Evolutionary conservation across 1,284 basidiomycete genomes (phyloP), one percentile per base, ranked within the genome.

Genomic region (Meripilus lineatus): DNA sequence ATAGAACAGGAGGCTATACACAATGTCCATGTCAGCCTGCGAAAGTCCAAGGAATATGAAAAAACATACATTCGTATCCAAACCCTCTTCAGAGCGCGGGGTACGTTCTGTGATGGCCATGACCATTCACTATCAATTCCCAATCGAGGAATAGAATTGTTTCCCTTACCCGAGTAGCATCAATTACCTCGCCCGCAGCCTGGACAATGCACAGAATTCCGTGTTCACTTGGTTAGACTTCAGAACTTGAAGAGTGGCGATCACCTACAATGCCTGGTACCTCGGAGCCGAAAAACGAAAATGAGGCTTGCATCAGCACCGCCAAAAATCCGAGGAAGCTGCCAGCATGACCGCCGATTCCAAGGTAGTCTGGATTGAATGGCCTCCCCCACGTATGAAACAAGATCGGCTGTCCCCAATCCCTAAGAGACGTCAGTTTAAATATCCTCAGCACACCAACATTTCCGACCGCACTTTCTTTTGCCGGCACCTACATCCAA

Each of bases 31-130:
- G n/a, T n/a, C n/a, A 18, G 21, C 23, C n/a, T 14, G 5, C 4
- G 5, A 7, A 14, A 25, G 23, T 5, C 33, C n/a, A 21, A 5
- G 15, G 23, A n/a, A 18, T 17, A 11, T 5, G 13, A 18, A 25
- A 28, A 50, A 47, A 54, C 62, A 51, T 38, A 68, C 63, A 83
- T 77, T 36, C 80, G 71, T 53, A 75, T 68, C 64, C 77, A 81
- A 17, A 78, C 71, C 38, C 67, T 65, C 47, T 69, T 67, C 58
- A 79, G 70, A 3, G 69, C 69, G 3, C 59, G 53, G 8, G 70
- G 65, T 25, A 71, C 62, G 52, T 67, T 70, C 53, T 67, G 52
- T 56, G n/a, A n/a, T n/a, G n/a, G n/a, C n/a, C n/a, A n/a, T n/a
- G n/a, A n/a, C n/a, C n/a, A n/a, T n/a, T n/a, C n/a, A n/a, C n/a